These are phyloP conservation scores for Fusarium nisikadoi DNA, from an alignment of 2,329 filamentous ascomycete genomes.

Conservation along the genomic window DNA sequence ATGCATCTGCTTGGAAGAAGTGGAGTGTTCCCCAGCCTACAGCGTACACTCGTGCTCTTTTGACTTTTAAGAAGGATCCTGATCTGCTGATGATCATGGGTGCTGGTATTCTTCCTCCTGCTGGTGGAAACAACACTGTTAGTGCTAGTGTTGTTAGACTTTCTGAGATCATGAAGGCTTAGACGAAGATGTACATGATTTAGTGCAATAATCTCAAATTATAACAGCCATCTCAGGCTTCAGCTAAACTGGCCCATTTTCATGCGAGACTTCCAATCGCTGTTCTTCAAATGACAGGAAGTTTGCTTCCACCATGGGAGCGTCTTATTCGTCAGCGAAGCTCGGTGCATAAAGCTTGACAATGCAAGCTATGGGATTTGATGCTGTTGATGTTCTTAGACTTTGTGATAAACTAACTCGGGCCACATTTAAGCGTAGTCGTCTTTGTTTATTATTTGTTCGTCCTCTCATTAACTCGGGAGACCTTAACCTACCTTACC, in stretches of 20 bases:
- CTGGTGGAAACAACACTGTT: constrained; percentile 57
- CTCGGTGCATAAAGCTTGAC: not conserved
- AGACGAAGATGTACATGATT: not conserved
- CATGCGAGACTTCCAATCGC: accelerated
- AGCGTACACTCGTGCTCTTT: constrained; percentile 53
- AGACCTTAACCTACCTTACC: accelerated
- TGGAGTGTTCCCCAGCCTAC: constrained; percentile 49
- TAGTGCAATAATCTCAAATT: accelerated
- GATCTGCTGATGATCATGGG: constrained; percentile 56
- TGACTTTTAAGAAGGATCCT: constrained; percentile 50
- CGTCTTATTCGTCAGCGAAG: not conserved
- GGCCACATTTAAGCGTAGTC: accelerated
- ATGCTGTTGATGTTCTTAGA: no score
- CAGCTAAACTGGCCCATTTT: accelerated
- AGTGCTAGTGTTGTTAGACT: constrained; percentile 50
- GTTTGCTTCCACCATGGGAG: not conserved
- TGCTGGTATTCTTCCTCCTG: constrained; percentile 57
- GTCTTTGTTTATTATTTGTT: not conserved
- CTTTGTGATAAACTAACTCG: not conserved
- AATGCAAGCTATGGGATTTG: not conserved
- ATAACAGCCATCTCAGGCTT: accelerated
- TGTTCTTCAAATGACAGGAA: accelerated
- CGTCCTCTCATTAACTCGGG: not conserved
- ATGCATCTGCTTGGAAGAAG: constrained; percentile 51
- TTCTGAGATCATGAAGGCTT: constrained; percentile 43